phyloP scores from a whole-genome alignment of 768 basidiomycete species.

The Neoboletus brunneissimus region DNA sequence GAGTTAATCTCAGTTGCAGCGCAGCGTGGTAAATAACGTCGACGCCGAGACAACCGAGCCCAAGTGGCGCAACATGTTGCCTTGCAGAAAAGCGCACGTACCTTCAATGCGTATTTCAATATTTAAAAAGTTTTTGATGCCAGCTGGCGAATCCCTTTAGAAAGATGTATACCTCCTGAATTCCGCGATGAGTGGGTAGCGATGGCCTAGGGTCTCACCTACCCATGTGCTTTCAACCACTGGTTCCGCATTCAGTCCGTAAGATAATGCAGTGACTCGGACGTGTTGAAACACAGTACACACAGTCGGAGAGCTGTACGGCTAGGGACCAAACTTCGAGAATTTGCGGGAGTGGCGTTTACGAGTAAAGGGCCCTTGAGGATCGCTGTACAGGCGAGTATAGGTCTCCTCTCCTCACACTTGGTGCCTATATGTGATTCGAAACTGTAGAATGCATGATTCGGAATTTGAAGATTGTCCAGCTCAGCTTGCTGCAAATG shows the following conservation, averaged over 20 bases:
- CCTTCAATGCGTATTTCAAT: not conserved
- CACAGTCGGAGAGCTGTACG: not conserved
- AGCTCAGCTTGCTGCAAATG: not conserved
- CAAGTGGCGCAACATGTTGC: not conserved
- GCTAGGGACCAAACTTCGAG: not conserved
- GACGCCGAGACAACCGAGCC: not conserved
- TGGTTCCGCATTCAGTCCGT: not conserved
- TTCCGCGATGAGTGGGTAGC: too few relatives aligned
- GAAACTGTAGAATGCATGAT: not conserved
- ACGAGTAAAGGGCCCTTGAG: not conserved
- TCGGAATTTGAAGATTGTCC: not conserved
- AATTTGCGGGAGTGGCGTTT: constrained; percentile 4
- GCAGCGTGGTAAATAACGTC: not conserved
- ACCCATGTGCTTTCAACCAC: not conserved
- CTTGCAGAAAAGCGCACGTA: not conserved
- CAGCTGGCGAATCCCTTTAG: not conserved
- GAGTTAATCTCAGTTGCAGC: not conserved
- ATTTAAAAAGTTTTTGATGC: too few relatives aligned
- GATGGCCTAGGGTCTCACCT: not conserved
- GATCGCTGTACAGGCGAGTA: constrained; percentile 9
- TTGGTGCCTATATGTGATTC: not conserved
- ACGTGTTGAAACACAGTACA: not conserved
- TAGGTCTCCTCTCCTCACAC: not conserved
- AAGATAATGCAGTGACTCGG: not conserved
- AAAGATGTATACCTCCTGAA: not conserved